Evolutionary conservation across 2,329 filamentous ascomycete species (phyloP), one percentile per base, ranked within the genome.

Genomic region (Coleophoma cylindrospora): DNA sequence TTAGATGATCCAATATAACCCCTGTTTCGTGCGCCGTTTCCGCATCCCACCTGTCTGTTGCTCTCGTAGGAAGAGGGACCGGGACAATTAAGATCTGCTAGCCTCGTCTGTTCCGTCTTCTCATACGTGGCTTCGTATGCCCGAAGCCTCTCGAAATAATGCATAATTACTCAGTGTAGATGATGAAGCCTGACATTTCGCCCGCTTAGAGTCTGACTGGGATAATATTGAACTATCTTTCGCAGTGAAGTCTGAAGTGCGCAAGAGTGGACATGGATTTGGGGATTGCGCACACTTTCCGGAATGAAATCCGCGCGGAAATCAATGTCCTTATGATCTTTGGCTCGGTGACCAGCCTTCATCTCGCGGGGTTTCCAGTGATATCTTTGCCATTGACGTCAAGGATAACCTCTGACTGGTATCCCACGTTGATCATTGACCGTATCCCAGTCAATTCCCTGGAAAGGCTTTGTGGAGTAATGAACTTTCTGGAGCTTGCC

Each of bases 91-190:
- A 10, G 12, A 12, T 40, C 37, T 10, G 37, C 37, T 43, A 27
- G 43, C 12, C 17, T 17, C 14, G 12, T 43, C 37, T 33, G 19
- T 12, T 7, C 21, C 15, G 32, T 48, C 38, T 41, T 33, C 19
- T 44, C 33, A 22, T 49, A 43, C 5, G 13, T 44, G 15, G 12
- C 34, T 40, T 49, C 22, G 10, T 40, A 22, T 37, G 27, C 40
- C 21, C 19, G 9, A 6, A 51, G 15, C 34, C 45, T 44, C 22
- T 46, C 17, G 22, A 43, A 38, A 27, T 49, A 43, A 40, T 54
- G 51, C n/a, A 67, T 37, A 61, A 70, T 38, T 54, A 73, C 13
- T 70, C 70, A 1, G 53, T 59, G 45, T 72, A 72, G 70, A 64
- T 53, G 32, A 15, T 10, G 8, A 10, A 49, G n/a, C 1, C 19